A percentile compares a stretch with the other conserved stretches of the same genome.
These are phyloP conservation scores for Diplotaxis tenuifolia DNA, from an alignment of 345 rosid species.

Conservation along the genomic window DNA sequence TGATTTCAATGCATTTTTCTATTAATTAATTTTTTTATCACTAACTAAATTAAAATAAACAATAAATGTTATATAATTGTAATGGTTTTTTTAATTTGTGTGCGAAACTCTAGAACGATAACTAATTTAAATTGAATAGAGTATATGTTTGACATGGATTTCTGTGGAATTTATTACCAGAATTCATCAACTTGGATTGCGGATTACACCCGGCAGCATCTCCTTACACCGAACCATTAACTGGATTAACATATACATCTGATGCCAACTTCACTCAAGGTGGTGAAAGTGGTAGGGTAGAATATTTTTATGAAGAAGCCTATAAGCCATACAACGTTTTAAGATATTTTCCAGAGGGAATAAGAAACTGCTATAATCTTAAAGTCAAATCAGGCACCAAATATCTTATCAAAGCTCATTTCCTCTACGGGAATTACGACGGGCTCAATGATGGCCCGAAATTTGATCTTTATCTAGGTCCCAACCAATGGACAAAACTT, in stretches of 20 bases:
- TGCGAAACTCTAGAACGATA: no score
- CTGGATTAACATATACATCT: conserved; percentile 29
- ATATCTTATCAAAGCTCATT: conserved; percentile 41
- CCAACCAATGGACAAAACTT: conserved; percentile 44
- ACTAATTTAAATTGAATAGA: no score
- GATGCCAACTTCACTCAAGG: conserved; percentile 40
- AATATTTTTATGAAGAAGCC: neutral
- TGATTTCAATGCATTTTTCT: no score
- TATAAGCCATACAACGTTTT: conserved; percentile 18
- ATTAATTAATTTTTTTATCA: no score
- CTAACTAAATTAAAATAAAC: no score
- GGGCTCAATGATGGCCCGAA: conserved; percentile 12
- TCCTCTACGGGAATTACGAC: conserved; percentile 51
- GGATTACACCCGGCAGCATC: conserved; percentile 28
- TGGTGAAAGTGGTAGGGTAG: conserved; percentile 29
- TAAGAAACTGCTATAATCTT: conserved; percentile 42
- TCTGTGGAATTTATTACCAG: conserved; percentile 26
- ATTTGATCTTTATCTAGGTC: conserved; percentile 46
- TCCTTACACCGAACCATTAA: conserved; percentile 27
- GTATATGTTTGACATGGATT: no score
- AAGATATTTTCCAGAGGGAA: conserved; percentile 45
- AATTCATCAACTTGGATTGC: conserved; percentile 52
- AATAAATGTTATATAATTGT: neutral
- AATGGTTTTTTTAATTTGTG: no score
- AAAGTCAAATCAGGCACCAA: conserved; percentile 7